Evolutionary conservation across 805 yeast species (phyloP).

Genomic region (Candida rishiriensis): DNA sequence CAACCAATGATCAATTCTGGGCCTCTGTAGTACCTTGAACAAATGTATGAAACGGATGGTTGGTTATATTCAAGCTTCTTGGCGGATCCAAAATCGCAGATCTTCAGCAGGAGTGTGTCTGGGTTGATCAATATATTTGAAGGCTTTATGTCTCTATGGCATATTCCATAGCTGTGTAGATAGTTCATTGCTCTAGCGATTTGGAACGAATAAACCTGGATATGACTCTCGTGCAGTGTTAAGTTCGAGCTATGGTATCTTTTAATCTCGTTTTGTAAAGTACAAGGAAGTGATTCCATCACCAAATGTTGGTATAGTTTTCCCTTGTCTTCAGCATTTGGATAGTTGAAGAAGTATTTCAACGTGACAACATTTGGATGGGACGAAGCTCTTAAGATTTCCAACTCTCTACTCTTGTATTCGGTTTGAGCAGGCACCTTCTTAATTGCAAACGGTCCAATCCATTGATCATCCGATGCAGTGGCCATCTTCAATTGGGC

Average conservation of each 20-base stretch:
- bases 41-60: constrained; percentile 92
- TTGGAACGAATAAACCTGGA: constrained; percentile 74
- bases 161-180: constrained; percentile 72
- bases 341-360: constrained; percentile 67
- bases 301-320: constrained; percentile 75
- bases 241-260: constrained; percentile 57
- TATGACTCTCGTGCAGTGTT: constrained; percentile 65
- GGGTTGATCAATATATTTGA: constrained; percentile 79
- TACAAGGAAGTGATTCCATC: constrained; percentile 84
- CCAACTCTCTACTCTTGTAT: constrained; percentile 77
- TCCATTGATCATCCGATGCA: constrained; percentile 38
- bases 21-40: constrained; percentile 92
- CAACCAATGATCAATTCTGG: constrained; percentile 95
- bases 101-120: constrained; percentile 56
- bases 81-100: constrained; percentile 85
- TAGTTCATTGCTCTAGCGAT: constrained; percentile 81
- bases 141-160: constrained; percentile 84
- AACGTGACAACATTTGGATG: constrained; percentile 77
- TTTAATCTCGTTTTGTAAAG: constrained; percentile 70
- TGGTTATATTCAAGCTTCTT: constrained; percentile 72
- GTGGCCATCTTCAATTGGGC: constrained; percentile 43
- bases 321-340: constrained; percentile 51
- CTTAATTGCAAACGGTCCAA: constrained; percentile 81
- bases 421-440: constrained; percentile 86
- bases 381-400: constrained; percentile 64